Conservation (phyloP, 1,139 yeast genomes). For the Taphrina populina region DNA sequence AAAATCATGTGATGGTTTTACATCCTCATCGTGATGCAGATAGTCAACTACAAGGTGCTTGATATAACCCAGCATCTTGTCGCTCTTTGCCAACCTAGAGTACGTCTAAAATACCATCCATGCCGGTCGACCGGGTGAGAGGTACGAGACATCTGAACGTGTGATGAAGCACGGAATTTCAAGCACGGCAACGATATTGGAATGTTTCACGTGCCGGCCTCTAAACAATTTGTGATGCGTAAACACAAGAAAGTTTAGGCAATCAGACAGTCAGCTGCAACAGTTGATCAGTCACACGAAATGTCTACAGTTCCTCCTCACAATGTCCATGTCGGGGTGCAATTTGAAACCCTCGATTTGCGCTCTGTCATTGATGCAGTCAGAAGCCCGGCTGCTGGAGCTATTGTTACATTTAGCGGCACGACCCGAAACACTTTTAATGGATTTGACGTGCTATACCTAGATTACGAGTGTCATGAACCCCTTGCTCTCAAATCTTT, state of each 20-base stretch:
- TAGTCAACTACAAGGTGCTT: slow-evolving; percentile 1
- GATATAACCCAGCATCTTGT: slow-evolving; percentile 13
- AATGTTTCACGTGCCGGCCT: too few relatives aligned
- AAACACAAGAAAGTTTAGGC: too few relatives aligned
- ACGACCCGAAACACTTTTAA: slow-evolving; percentile 51
- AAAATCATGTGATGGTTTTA: slow-evolving; percentile 17
- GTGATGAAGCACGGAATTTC: too few relatives aligned
- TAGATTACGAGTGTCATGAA: slow-evolving; percentile 51
- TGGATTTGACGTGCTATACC: slow-evolving; percentile 46
- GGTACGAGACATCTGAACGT: too few relatives aligned
- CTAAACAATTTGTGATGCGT: too few relatives aligned
- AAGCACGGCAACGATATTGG: too few relatives aligned
- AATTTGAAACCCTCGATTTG: slow-evolving; percentile 29
- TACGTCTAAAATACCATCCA: too few relatives aligned
- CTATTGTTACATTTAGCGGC: slow-evolving; percentile 53
- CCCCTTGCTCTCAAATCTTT: slow-evolving; percentile 48
- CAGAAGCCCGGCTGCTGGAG: slow-evolving; percentile 49
- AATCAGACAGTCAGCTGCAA: too few relatives aligned
- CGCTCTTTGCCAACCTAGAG: too few relatives aligned
- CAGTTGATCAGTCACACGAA: too few relatives aligned
- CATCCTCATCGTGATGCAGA: slow-evolving; percentile 10
- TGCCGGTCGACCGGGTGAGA: too few relatives aligned
- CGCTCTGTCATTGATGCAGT: slow-evolving; percentile 41
- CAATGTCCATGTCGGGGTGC: slow-evolving; percentile 21
- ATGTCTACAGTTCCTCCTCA: too few relatives aligned